These are phyloP conservation scores for Penicillium coffeae DNA, from an alignment of 495 filamentous ascomycete genomes.

Conservation along the genomic window DNA sequence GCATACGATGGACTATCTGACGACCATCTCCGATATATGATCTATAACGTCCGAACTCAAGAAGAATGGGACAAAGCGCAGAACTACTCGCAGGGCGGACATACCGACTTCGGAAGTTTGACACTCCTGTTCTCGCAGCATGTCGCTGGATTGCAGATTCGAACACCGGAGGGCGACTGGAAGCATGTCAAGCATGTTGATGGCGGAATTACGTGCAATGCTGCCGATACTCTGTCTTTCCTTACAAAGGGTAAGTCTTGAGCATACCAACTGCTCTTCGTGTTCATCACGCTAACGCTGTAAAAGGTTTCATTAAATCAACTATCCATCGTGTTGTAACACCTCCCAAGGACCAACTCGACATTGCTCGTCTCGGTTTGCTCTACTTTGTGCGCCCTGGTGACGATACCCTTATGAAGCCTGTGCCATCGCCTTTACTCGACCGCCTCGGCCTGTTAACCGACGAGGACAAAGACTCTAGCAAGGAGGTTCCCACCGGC, in stretches of 20 bases:
- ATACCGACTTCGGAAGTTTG: constrained; percentile 53
- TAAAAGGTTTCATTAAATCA: constrained; percentile 37
- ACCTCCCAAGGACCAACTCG: constrained; percentile 41
- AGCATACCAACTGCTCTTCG: background rate
- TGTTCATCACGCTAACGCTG: background rate
- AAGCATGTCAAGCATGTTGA: constrained; percentile 45
- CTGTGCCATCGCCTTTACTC: constrained; percentile 43
- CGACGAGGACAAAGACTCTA: constrained; percentile 25
- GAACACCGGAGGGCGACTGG: constrained; percentile 42
- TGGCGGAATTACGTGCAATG: constrained; percentile 46
- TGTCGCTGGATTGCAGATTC: constrained; percentile 50
- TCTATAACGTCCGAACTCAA: constrained; percentile 44
- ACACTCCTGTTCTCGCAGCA: constrained; percentile 55
- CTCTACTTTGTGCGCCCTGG: constrained; percentile 43
- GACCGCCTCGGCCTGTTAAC: constrained; percentile 42
- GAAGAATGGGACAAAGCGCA: constrained; percentile 44
- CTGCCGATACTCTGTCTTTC: constrained; percentile 42
- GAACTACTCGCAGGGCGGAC: constrained; percentile 42
- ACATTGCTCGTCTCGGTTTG: constrained; percentile 41
- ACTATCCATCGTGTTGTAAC: constrained; percentile 49
- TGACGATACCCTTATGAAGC: constrained; percentile 39
- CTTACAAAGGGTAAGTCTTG: constrained; percentile 28
- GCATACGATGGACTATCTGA: constrained; percentile 43
- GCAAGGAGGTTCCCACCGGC: constrained; percentile 29
- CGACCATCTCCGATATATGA: constrained; percentile 55